Conservation (phyloP, 352 stramenopile genomes). For the Pythium vanterpoolii region DNA sequence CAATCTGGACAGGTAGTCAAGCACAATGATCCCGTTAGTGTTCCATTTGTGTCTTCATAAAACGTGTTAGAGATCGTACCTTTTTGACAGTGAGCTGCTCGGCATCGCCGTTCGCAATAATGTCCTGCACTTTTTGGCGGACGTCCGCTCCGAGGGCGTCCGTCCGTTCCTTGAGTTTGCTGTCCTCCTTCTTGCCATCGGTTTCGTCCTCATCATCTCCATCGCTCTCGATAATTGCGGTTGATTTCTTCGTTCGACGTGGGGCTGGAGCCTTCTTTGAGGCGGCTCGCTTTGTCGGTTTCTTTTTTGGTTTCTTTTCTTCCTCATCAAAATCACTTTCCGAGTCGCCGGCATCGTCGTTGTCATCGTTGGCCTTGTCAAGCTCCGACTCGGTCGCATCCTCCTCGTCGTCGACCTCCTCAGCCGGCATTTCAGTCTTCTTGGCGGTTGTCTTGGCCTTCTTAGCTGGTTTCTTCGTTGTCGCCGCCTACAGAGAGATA, state of each 20-base stretch:
- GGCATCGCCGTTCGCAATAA: conserved; percentile 71
- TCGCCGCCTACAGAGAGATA: not conserved
- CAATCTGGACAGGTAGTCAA: conserved; percentile 51
- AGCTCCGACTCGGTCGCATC: conserved; percentile 50
- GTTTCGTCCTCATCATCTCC: conserved; percentile 19
- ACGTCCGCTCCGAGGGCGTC: conserved; percentile 42
- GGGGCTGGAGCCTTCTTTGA: conserved; percentile 4
- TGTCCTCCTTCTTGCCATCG: conserved; percentile 1
- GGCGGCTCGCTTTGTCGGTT: conserved; percentile 16
- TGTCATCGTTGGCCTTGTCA: conserved; percentile 38
- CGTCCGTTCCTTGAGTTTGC: conserved; percentile 6
- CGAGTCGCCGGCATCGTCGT: conserved; percentile 36
- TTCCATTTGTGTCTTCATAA: not conserved
- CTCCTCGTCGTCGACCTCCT: conserved; percentile 31
- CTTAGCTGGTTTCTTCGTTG: conserved; percentile 26
- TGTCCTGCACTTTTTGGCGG: conserved; percentile 66
- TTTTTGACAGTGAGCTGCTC: conserved; percentile 85
- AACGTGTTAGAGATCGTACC: conserved; percentile 26
- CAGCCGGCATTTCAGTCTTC: conserved; percentile 27
- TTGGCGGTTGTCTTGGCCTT: conserved; percentile 23
- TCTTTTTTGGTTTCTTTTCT: conserved; percentile 33
- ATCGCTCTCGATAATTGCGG: conserved; percentile 24
- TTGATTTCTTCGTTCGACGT: conserved; percentile 13
- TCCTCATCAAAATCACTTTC: conserved; percentile 66
- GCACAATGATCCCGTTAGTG: not conserved